Conservation (phyloP, 108 stramenopile species). For the Cyclostephanos tholiformis region DNA sequence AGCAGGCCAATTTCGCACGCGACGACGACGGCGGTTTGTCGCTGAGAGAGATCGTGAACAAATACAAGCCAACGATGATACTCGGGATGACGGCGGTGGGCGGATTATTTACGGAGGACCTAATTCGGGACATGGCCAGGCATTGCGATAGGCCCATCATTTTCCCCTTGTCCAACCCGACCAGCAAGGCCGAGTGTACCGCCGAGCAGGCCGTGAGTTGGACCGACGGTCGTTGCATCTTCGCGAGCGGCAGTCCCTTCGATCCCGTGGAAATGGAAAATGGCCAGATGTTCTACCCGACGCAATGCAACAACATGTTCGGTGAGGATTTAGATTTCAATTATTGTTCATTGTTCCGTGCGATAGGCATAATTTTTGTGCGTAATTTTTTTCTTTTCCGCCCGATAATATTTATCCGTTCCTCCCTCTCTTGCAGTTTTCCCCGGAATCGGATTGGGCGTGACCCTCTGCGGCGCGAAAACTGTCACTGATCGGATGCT, state of each 20-base stretch:
- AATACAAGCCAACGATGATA: conserved; percentile 91
- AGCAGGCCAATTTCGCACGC: conserved; percentile 77
- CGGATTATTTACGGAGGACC: conserved; percentile 73
- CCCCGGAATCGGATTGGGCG: conserved; percentile 90
- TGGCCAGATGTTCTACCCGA: conserved; percentile 76
- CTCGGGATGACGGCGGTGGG: conserved; percentile 93
- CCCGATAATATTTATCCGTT: background rate
- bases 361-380: conserved; percentile 6
- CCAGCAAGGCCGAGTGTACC: conserved; percentile 95
- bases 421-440: conserved; percentile 27
- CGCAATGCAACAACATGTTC: conserved; percentile 89
- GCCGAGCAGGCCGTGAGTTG: conserved; percentile 97
- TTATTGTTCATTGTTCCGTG: background rate
- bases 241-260: conserved; percentile 97
- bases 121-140: conserved; percentile 77
- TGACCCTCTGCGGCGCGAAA: conserved; percentile 82
- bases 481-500: conserved; percentile 90
- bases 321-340: conserved; percentile 29
- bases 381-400: background rate
- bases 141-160: conserved; percentile 88
- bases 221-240: conserved; percentile 92
- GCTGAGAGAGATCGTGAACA: conserved; percentile 68
- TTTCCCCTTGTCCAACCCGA: conserved; percentile 97
- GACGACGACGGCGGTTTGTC: conserved; percentile 67
- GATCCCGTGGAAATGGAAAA: conserved; percentile 82